A percentile compares a stretch with the other conserved stretches of the same genome.
phyloP scores from a whole-genome alignment of 164 flowering plant species.

The Liriodendron chinense region DNA sequence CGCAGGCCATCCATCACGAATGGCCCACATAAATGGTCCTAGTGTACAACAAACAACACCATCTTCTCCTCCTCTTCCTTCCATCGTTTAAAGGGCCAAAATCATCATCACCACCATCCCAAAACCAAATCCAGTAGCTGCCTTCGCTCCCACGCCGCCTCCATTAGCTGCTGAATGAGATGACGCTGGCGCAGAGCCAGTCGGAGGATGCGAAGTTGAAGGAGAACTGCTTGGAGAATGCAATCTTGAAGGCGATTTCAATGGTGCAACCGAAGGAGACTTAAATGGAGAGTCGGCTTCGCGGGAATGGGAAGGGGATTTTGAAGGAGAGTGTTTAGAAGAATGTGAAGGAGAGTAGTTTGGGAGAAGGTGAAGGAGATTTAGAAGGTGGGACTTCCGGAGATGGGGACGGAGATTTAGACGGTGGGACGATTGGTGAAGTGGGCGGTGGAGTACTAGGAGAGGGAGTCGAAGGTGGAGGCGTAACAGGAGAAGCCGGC shows the following conservation, averaged over 20 bases:
- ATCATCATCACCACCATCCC: constrained; percentile 19
- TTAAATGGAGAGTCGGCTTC: background rate
- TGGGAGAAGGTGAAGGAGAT: constrained; percentile 13
- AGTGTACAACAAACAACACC: background rate
- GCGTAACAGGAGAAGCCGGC: background rate
- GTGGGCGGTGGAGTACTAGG: constrained; percentile 10
- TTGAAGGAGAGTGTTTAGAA: too few species aligned
- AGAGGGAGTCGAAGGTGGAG: background rate
- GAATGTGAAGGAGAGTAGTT: too few species aligned
- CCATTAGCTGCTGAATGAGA: constrained; percentile 23
- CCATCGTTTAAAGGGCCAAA: constrained; percentile 12
- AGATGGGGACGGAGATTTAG: constrained; percentile 8
- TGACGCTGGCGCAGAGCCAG: background rate
- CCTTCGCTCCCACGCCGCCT: background rate
- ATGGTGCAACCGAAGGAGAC: constrained; percentile 7
- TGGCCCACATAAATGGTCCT: background rate
- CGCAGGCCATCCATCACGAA: background rate
- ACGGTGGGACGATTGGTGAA: constrained; percentile 7
- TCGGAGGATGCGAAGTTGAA: background rate
- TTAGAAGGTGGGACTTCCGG: constrained; percentile 10
- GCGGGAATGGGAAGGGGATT: too few species aligned
- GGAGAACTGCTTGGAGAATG: constrained; percentile 6
- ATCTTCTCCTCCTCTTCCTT: background rate
- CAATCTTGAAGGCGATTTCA: background rate
- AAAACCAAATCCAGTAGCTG: constrained; percentile 11